Conservation (phyloP, 352 stramenopile genomes). For the Lagenidium giganteum region DNA sequence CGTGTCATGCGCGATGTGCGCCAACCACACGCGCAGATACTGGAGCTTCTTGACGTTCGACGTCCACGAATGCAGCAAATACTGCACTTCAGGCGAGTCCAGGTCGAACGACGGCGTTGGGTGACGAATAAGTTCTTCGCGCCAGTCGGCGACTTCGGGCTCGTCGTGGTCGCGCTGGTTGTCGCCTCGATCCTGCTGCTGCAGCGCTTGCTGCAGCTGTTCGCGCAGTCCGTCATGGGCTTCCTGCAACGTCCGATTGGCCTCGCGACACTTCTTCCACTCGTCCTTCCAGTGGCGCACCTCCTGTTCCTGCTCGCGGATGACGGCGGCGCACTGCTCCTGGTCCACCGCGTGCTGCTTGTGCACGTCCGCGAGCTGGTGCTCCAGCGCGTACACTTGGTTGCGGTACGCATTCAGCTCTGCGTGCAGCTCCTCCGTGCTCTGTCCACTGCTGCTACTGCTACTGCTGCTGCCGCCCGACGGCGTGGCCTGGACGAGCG, state of each 20-base stretch:
- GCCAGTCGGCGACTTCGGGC: slow-evolving; percentile 27
- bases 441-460: background rate
- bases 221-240: background rate
- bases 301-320: slow-evolving; percentile 57
- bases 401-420: slow-evolving; percentile 4
- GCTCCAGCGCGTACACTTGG: slow-evolving; percentile 37
- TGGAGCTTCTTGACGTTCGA: slow-evolving; percentile 59
- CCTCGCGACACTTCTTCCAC: slow-evolving; percentile 19
- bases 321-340: slow-evolving; percentile 50
- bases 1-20: slow-evolving; percentile 30
- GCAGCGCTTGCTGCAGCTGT: background rate
- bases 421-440: slow-evolving; percentile 1
- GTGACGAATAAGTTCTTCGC: slow-evolving; percentile 61
- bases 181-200: background rate
- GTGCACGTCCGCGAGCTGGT: slow-evolving; percentile 24
- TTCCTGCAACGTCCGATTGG: no score
- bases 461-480: no score
- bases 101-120: slow-evolving; percentile 71
- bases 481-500: slow-evolving; percentile 6
- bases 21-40: slow-evolving; percentile 64
- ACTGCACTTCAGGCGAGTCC: slow-evolving; percentile 69
- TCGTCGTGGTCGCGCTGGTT: background rate
- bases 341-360: slow-evolving; percentile 32
- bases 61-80: slow-evolving; percentile 62
- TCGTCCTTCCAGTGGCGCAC: slow-evolving; percentile 27